Conservation (phyloP, 306 rosid genomes). For the Psophocarpus tetragonolobus region DNA sequence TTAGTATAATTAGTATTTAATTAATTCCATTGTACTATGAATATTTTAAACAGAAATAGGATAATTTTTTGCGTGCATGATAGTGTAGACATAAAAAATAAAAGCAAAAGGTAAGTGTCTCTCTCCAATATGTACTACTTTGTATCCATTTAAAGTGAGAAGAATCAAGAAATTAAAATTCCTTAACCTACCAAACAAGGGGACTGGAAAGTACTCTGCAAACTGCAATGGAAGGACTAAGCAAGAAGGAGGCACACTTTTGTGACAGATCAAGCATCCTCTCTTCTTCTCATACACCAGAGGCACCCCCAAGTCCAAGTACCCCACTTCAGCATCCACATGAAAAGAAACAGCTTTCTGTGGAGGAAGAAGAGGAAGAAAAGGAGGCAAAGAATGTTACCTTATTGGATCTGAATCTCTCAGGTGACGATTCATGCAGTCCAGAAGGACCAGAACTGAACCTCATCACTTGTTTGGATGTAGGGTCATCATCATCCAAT, state of each 20-base stretch:
- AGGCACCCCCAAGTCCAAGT: slow-evolving; percentile 54
- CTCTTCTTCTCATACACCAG: slow-evolving; percentile 24
- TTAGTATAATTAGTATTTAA: no score
- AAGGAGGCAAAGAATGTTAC: slow-evolving; percentile 32
- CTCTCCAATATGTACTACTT: slow-evolving; percentile 22
- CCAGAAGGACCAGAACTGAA: slow-evolving; percentile 49
- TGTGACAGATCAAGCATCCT: slow-evolving; percentile 10
- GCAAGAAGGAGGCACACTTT: slow-evolving; percentile 26
- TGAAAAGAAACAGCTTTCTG: slow-evolving; percentile 40
- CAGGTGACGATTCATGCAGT: slow-evolving; percentile 23
- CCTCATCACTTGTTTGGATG: slow-evolving; percentile 55
- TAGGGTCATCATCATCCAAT: slow-evolving; percentile 23
- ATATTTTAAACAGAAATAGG: background rate
- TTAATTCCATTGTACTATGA: background rate
- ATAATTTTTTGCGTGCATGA: background rate
- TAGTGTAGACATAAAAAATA: background rate
- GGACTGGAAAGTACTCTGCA: background rate
- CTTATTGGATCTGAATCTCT: slow-evolving; percentile 55
- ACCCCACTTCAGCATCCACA: slow-evolving; percentile 55
- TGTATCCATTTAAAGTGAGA: slow-evolving; percentile 38
- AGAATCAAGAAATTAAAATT: slow-evolving; percentile 28
- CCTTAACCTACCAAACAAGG: slow-evolving; percentile 27
- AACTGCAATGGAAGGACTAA: slow-evolving; percentile 51
- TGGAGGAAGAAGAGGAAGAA: slow-evolving; percentile 48
- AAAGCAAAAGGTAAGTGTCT: slow-evolving; percentile 14